Percentiles rank a stretch among this genome's conserved stretches.
Evolutionary conservation across 176 grass and related monocot species (phyloP).

Genomic region (Oryza nivara): DNA sequence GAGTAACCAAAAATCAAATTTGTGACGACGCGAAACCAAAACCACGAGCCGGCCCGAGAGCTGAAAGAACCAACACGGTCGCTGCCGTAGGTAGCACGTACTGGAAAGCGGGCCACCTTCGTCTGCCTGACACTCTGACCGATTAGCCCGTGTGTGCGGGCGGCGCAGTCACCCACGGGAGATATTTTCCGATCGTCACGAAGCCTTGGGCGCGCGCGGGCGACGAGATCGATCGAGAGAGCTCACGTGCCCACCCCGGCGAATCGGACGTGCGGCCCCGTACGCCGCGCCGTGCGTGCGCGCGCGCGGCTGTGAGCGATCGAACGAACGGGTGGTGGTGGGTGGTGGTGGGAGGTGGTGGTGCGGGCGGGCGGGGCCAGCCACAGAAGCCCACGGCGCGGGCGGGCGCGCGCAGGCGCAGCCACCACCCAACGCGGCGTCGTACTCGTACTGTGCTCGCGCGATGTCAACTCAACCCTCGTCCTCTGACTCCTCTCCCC

Average conservation of each 20-base stretch:
- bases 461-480: conserved; percentile 31
- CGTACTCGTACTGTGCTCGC: neutral
- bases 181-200: neutral
- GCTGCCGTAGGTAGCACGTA: neutral
- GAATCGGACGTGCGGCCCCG: too few relatives aligned
- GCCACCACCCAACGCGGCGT: conserved; percentile 54
- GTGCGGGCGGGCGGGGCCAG: neutral
- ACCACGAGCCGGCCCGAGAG: neutral
- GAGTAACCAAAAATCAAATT: neutral
- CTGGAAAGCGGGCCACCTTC: neutral
- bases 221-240: neutral
- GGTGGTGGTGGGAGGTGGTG: too few relatives aligned
- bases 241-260: neutral
- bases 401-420: neutral
- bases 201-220: neutral
- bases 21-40: neutral
- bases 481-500: too few relatives aligned
- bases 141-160: neutral
- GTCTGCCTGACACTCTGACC: neutral
- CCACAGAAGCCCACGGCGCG: neutral
- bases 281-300: neutral
- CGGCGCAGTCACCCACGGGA: neutral
- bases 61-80: neutral
- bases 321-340: conserved; percentile 1
- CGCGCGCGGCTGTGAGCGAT: neutral